These are phyloP conservation scores for Heliamphora exappendiculata DNA, from an alignment of 148 eudicot species.

Conservation along the genomic window DNA sequence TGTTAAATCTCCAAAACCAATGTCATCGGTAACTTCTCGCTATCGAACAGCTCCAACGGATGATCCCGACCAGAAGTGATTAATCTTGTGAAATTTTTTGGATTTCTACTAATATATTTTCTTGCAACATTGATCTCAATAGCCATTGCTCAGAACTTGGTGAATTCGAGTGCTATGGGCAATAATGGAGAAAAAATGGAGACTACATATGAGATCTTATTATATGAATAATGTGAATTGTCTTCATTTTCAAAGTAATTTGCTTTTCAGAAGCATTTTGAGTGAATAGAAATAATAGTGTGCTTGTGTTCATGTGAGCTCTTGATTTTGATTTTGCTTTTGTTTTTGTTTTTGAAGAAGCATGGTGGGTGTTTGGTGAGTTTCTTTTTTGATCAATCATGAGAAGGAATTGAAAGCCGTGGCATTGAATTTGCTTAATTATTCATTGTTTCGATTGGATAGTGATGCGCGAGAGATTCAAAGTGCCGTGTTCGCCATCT, in stretches of 20 bases:
- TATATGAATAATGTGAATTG: constrained; percentile 28
- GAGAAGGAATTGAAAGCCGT: not conserved
- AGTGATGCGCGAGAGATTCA: too few species aligned
- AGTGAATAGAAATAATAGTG: constrained; percentile 6
- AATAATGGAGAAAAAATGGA: not conserved
- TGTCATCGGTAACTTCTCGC: constrained; percentile 78
- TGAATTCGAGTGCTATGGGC: not conserved
- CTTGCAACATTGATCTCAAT: constrained; percentile 57
- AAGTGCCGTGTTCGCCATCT: too few species aligned
- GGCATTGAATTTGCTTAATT: too few species aligned
- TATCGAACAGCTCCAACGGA: constrained; percentile 69
- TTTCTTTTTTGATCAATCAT: not conserved
- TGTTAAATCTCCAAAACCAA: constrained; percentile 73
- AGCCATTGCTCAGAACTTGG: constrained; percentile 17
- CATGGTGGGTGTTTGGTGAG: not conserved
- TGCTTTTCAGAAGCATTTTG: constrained; percentile 25
- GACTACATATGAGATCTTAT: constrained; percentile 18
- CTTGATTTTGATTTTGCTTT: constrained; percentile 26
- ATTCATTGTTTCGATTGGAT: too few species aligned
- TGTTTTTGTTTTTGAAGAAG: too few species aligned
- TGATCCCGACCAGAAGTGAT: constrained; percentile 45
- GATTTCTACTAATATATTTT: constrained; percentile 12
- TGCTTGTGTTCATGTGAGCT: constrained; percentile 4
- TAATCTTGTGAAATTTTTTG: constrained; percentile 32
- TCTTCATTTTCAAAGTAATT: not conserved